Evolutionary conservation across 2,329 filamentous ascomycete genomes (phyloP).

Genomic region (Trichoderma harzianum): DNA sequence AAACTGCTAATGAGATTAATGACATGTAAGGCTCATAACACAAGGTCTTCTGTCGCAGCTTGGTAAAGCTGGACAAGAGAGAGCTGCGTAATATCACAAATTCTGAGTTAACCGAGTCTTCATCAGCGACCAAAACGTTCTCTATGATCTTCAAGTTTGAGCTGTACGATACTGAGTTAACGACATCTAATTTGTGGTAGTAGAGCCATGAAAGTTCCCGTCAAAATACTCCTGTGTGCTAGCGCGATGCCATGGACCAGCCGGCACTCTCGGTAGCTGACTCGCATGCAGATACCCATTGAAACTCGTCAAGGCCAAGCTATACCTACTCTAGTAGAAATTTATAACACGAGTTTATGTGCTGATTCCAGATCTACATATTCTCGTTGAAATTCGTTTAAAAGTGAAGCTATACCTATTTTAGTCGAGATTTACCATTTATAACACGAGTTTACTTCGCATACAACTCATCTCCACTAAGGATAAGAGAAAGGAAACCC

Average conservation of each 20-base stretch:
- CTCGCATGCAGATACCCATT: background rate
- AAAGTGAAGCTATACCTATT: background rate
- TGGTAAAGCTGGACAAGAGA: background rate
- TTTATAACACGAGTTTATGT: background rate
- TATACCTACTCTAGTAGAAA: background rate
- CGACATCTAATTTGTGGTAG: background rate
- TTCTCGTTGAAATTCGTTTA: background rate
- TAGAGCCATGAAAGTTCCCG: background rate
- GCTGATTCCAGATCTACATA: background rate
- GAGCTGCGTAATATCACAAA: background rate
- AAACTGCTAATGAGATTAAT: background rate
- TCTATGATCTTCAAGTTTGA: background rate
- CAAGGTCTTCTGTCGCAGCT: background rate
- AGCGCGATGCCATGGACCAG: background rate
- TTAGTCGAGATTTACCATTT: background rate
- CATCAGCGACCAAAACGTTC: background rate
- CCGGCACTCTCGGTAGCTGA: background rate
- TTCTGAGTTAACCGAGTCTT: background rate
- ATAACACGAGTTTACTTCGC: background rate
- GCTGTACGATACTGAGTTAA: background rate
- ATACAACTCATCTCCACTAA: background rate
- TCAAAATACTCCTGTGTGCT: background rate
- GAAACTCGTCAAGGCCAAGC: background rate
- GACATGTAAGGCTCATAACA: background rate
- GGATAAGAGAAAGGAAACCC: background rate